Evolutionary conservation across 2,329 filamentous ascomycete genomes (phyloP).

Genomic region (Alternaria sp.): DNA sequence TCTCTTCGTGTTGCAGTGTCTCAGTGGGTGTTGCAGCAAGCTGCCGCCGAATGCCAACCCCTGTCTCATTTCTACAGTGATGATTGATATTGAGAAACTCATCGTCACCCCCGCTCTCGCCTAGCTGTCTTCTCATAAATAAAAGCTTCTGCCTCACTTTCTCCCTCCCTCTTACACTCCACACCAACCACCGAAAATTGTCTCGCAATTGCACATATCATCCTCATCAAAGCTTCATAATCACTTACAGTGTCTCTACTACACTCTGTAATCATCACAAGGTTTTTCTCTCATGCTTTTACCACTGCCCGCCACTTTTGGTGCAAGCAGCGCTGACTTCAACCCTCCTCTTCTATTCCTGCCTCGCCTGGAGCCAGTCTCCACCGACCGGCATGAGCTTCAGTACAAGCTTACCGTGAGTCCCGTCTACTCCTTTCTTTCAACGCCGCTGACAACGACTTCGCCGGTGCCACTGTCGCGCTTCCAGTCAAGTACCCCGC

Average conservation of each 20-base stretch:
- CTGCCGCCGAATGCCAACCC: not conserved
- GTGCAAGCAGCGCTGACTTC: not conserved
- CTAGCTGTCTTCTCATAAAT: not conserved
- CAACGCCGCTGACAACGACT: not conserved
- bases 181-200: not conserved
- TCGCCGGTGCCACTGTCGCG: not conserved
- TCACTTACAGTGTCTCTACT: not conserved
- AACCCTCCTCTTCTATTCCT: not conserved
- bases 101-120: constrained; percentile 6
- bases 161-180: not conserved
- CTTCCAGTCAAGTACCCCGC: not conserved
- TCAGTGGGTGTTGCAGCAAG: constrained; percentile 14
- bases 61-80: not conserved
- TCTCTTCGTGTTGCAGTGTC: constrained; percentile 19
- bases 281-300: not conserved
- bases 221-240: not conserved
- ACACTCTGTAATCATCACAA: not conserved
- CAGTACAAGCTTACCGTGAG: not conserved
- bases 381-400: not conserved
- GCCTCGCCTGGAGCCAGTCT: not conserved
- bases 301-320: not conserved
- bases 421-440: not conserved
- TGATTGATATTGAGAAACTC: constrained; percentile 1
- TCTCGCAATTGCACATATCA: not conserved
- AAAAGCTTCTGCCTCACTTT: not conserved